phyloP scores from a whole-genome alignment of 1,284 basidiomycete genomes.

The Pseudozyma tsukubaensis region DNA sequence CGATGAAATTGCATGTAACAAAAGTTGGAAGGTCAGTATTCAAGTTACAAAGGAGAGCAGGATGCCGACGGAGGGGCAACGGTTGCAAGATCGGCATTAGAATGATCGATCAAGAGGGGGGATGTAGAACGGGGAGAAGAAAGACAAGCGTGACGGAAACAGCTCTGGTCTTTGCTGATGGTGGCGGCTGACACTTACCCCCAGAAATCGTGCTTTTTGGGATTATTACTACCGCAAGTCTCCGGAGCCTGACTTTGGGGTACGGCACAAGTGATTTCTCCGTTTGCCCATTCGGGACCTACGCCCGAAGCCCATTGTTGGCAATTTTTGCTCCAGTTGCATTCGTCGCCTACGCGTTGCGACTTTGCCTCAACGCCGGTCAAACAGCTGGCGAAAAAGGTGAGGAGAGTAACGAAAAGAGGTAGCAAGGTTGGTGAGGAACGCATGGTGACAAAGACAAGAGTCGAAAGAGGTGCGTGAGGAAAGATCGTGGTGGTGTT shows the following conservation, averaged over 20 bases:
- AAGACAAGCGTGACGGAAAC: too few relatives aligned
- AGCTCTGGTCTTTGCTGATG: too few relatives aligned
- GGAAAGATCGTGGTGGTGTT: not conserved
- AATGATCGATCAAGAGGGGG: too few relatives aligned
- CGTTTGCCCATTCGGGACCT: conserved; percentile 15
- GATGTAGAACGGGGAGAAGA: too few relatives aligned
- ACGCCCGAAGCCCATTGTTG: conserved; percentile 12
- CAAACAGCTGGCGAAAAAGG: not conserved
- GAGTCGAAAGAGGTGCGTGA: too few relatives aligned
- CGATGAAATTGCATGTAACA: too few relatives aligned
- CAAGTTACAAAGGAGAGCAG: not conserved
- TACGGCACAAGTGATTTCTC: conserved; percentile 34
- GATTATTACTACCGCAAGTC: conserved; percentile 15
- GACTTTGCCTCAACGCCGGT: not conserved
- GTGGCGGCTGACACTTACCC: too few relatives aligned
- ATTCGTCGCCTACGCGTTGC: conserved; percentile 25
- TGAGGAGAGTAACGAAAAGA: not conserved
- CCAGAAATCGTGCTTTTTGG: conserved; percentile 11
- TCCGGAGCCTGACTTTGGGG: conserved; percentile 10
- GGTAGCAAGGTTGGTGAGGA: not conserved
- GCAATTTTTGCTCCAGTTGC: conserved; percentile 31
- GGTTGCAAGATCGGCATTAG: too few relatives aligned
- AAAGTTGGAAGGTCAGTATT: not conserved
- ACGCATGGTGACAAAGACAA: not conserved
- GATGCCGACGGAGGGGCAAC: too few relatives aligned